Base-by-base conservation (phyloP, 768 basidiomycete genomes). In the Amyloporia xantha region DNA sequence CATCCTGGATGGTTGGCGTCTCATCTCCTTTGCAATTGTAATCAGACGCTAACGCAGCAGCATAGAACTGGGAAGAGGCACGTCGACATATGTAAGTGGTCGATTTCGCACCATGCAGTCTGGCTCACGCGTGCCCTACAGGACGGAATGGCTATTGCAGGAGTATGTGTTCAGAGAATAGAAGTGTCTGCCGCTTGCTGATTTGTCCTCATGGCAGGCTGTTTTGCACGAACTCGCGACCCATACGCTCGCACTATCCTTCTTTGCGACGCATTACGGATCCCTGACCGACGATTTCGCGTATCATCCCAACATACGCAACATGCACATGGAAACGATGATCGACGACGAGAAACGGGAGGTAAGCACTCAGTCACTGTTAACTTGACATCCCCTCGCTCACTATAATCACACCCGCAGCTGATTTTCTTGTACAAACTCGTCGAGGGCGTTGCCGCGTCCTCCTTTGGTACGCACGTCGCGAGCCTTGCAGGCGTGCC, bases 111-210 rank as follows among this genome's bases (percentile, higher is more conserved):
- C 12, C 5, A 42, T 17, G 15, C 4, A 42, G 19, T 47, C 52
- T 41, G 30, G 41, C 41, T 56, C 40, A 53, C 25, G 5, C 53
- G 47, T 47, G 10, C 44, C 41, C 13, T 51, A 4, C 66, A 91
- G 82, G 96, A 99, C 65, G 96, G 95, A n/a, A 92, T 97, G 91
- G 92, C 93, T 5, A 97, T 98, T 56, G 95, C 96, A 39, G 89
- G 86, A 47, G 87, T 87, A 66, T 33, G 77, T 66, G 5, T n/a
- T n/a, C n/a, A n/a, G n/a, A n/a, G n/a, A n/a, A n/a, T n/a, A n/a
- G n/a, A n/a, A n/a, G n/a, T n/a, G n/a, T n/a, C n/a, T n/a, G n/a
- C n/a, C n/a, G n/a, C n/a, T n/a, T n/a, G n/a, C n/a, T n/a, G n/a
- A n/a, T n/a, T n/a, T n/a, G n/a, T n/a, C n/a, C n/a, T n/a, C n/a